Evolutionary conservation across 768 basidiomycete species (phyloP), one percentile per base, ranked within the genome.

Genomic region (Erythrobasidium yunnanense): DNA sequence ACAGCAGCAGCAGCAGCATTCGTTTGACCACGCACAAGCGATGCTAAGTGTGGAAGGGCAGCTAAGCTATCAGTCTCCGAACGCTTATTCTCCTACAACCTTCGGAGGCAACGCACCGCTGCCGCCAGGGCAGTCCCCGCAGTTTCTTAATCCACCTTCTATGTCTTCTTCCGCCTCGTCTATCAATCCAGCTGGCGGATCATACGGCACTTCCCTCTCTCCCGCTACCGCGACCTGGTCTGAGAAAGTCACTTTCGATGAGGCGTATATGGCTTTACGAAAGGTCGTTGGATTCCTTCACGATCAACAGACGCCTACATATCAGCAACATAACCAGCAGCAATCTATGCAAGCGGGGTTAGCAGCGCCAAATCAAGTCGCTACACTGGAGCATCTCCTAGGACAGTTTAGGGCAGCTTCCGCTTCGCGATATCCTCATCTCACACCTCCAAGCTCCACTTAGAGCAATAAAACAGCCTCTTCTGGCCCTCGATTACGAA

Each of bases 161-260:
- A 11, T 42, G 38, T 11, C 38, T 11, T n/a, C 11, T n/a, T 42
- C 38, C 38, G n/a, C n/a, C n/a, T n/a, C n/a, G 38, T n/a, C 38
- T 42, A 42, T n/a, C 38, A 42, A 11, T 11, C 11, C 38, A n/a
- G n/a, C 11, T n/a, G 11, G 38, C 38, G 38, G 38, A n/a, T n/a
- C n/a, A n/a, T n/a, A n/a, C 38, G 38, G 38, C n/a, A 42, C 38
- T 42, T 42, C n/a, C 11, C 11, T 11, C 38, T 11, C 38, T 11
- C n/a, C 38, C 11, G 11, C 38, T 11, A 42, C 11, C 38, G n/a
- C 11, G 38, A 11, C 38, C 38, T 42, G 38, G 38, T 42, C 38
- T 11, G 38, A 42, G 7, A 58, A 55, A 22, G 54, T 55, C 54
- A 22, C 60, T n/a, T 49, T 63, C 22, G 45, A 63, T 25, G 60